Evolutionary conservation across 2,329 filamentous ascomycete species (phyloP).

Genomic region (Penicillium griseofulvum): DNA sequence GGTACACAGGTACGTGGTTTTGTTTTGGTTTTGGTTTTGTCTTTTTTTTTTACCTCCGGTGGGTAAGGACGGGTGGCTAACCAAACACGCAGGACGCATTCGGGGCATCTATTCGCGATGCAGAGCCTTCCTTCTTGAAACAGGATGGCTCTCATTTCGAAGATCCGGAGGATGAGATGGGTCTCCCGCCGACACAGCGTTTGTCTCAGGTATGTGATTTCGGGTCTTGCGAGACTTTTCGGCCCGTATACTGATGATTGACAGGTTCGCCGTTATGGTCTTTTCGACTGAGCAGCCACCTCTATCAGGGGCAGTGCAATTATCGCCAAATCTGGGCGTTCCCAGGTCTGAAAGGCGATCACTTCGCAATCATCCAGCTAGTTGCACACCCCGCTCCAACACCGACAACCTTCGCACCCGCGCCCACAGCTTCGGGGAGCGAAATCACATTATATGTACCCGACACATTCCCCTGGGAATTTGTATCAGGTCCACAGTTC

Average conservation of each 20-base stretch:
- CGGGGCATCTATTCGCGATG: slow-evolving; percentile 36
- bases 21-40: too few relatives aligned
- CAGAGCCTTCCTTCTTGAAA: slow-evolving; percentile 25
- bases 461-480: slow-evolving; percentile 64
- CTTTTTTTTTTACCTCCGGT: background rate
- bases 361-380: slow-evolving; percentile 64
- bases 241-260: slow-evolving; percentile 18
- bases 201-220: slow-evolving; percentile 46
- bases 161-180: slow-evolving; percentile 34
- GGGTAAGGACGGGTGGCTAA: background rate
- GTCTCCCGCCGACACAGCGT: slow-evolving; percentile 48
- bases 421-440: slow-evolving; percentile 53
- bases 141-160: slow-evolving; percentile 11
- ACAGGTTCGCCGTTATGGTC: slow-evolving; percentile 39
- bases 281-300: slow-evolving; percentile 41
- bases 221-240: background rate
- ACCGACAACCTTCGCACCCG: slow-evolving; percentile 49
- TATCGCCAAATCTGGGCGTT: background rate
- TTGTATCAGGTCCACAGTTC: slow-evolving; percentile 74
- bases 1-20: slow-evolving; percentile 38
- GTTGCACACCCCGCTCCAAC: slow-evolving; percentile 89
- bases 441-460: slow-evolving; percentile 67
- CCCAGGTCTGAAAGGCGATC: slow-evolving; percentile 3
- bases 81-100: slow-evolving; percentile 23
- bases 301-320: background rate